Evolutionary conservation across 192 early-diverging fungal species (phyloP).

Genomic region (Gamsiella multidivaricata): DNA sequence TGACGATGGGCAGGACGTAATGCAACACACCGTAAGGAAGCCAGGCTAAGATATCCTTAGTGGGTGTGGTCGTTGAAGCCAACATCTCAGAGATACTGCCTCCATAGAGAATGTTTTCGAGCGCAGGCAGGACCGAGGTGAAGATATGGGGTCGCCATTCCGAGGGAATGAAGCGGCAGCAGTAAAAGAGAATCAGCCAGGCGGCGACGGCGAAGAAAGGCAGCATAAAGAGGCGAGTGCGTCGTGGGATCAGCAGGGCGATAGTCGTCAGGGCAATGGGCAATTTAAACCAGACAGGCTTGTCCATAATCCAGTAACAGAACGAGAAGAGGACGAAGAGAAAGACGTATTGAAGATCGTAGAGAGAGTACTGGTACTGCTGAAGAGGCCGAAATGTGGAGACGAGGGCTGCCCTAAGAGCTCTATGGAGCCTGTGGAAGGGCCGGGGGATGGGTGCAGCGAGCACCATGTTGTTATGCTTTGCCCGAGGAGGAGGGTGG

Average conservation of each 20-base stretch:
- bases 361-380: conserved; percentile 47
- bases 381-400: conserved; percentile 31
- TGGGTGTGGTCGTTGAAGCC: conserved; percentile 58
- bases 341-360: conserved; percentile 60
- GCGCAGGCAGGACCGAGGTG: conserved; percentile 69
- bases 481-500: too few species aligned
- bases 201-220: conserved; percentile 62
- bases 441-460: conserved; percentile 11
- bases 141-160: conserved; percentile 69
- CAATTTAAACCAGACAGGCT: conserved; percentile 46
- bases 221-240: conserved; percentile 56
- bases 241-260: conserved; percentile 50
- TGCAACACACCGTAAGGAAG: conserved; percentile 78
- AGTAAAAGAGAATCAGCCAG: conserved; percentile 67
- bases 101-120: conserved; percentile 75
- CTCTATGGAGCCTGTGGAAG: conserved; percentile 17
- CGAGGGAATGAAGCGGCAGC: conserved; percentile 62
- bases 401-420: conserved; percentile 1
- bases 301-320: conserved; percentile 55
- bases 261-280: conserved; percentile 23
- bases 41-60: conserved; percentile 73
- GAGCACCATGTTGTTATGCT: too few species aligned
- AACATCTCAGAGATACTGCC: conserved; percentile 70
- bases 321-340: conserved; percentile 47
- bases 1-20: conserved; percentile 69